Base-by-base conservation (phyloP, 495 filamentous ascomycete genomes). In the Letharia lupina region DNA sequence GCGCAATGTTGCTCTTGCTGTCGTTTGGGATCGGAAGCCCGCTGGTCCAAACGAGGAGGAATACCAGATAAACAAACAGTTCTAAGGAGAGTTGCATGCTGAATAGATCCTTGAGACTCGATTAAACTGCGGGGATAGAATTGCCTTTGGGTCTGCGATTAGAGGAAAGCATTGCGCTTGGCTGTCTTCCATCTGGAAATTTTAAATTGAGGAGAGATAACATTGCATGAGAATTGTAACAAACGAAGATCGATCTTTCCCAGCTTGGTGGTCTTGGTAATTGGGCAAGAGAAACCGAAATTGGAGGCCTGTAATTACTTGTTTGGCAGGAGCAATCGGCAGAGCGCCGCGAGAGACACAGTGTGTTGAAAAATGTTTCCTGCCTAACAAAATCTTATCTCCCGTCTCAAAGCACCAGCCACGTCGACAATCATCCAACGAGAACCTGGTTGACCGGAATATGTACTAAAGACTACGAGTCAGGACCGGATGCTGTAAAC, bases 361-460 rank as follows among this genome's bases (percentile, higher is more conserved):
- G 4, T 48, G 42, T 20, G 31, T 37, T 39, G 28, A 28, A 52
- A 8, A 39, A 28, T 15, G 12, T 13, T 47, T 47, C 35, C 18
- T 47, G 9, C 31, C 7, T 65, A 59, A 7, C 6, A 47, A 12
- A 41, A 59, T 9, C 33, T 2, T 40, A 15, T 11, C 18, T 35
- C 9, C 18, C 10, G 16, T 59, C 4, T 9, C 23, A 37, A 20
- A 11, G 18, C 63, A 58, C 28, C 63, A n/a, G 37, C 40, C 52
- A 47, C 2, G 12, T 20, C 9, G 23, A n/a, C 41, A 35, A 3
- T 65, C 28, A 65, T 7, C 63, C 63, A 15, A 65, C 63, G 5
- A 65, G 63, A n/a, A 65, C 63, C 20, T 65, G 63, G 18, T 65
- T 65, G 16, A 65, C 63, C 8, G 63, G 63, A 20, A 65, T 65